Conservation (phyloP, 2,329 filamentous ascomycete genomes). For the Pyricularia sp. region DNA sequence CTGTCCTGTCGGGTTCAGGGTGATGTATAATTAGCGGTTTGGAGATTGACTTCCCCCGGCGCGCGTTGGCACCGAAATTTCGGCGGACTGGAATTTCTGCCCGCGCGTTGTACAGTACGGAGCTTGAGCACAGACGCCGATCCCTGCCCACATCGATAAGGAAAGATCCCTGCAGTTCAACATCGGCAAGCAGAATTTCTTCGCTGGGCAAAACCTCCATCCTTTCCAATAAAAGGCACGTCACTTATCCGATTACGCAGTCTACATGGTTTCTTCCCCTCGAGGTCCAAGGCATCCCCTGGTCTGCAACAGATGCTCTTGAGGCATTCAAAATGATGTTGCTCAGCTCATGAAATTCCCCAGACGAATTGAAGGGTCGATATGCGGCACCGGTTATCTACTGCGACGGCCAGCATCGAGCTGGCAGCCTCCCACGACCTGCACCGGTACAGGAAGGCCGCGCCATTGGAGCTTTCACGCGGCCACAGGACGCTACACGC, state of each 20-base stretch:
- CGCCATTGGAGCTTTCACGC: background rate
- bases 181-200: background rate
- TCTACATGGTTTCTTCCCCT: background rate
- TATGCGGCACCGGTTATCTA: conserved; percentile 44
- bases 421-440: conserved; percentile 8
- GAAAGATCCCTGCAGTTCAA: background rate
- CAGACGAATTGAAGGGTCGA: conserved; percentile 50
- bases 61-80: background rate
- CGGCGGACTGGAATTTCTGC: background rate
- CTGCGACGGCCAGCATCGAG: conserved; percentile 29
- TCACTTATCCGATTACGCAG: background rate
- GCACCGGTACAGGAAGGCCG: background rate
- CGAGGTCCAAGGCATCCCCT: background rate
- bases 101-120: background rate
- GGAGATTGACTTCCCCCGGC: background rate
- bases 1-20: background rate
- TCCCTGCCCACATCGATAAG: background rate
- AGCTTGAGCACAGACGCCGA: conserved; percentile 1
- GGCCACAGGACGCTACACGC: background rate
- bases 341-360: conserved; percentile 51
- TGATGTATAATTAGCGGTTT: background rate
- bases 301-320: conserved; percentile 3
- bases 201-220: background rate
- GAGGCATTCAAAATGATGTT: conserved; percentile 28
- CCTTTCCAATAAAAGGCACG: background rate